These are phyloP conservation scores for Drosera spatulata DNA, from an alignment of 179 eudicot genomes.

Conservation along the genomic window DNA sequence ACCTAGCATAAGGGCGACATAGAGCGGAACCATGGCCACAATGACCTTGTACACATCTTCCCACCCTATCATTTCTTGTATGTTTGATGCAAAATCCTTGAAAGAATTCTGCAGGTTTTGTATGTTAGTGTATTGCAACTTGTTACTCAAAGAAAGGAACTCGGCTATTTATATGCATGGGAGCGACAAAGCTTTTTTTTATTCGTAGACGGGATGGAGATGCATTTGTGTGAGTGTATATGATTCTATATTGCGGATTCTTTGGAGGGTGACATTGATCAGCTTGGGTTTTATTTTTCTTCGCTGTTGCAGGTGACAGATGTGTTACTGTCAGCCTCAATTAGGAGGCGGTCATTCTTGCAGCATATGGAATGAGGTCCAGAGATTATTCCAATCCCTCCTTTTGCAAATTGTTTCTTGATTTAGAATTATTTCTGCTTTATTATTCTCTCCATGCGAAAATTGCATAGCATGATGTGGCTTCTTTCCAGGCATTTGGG, in stretches of 20 bases:
- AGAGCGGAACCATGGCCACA: conserved; percentile 62
- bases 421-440: not conserved
- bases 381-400: conserved; percentile 4
- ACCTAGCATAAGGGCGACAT: conserved; percentile 51
- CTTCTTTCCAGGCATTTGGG: not conserved
- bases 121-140: too few relatives aligned
- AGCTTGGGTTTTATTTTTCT: not conserved
- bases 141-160: not conserved
- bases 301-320: not conserved
- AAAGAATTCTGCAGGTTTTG: too few relatives aligned
- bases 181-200: too few relatives aligned
- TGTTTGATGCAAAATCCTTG: not conserved
- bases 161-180: too few relatives aligned
- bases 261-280: not conserved
- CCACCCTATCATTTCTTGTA: conserved; percentile 42
- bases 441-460: not conserved
- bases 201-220: too few relatives aligned
- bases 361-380: conserved; percentile 6
- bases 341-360: not conserved
- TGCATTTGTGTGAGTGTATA: not conserved
- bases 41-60: conserved; percentile 64
- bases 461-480: not conserved
- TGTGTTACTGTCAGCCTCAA: not conserved
- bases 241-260: conserved; percentile 5
- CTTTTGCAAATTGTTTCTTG: not conserved